Base-by-base conservation (phyloP, 2,329 filamentous ascomycete species). In the Penicillium sclerotiorum region DNA sequence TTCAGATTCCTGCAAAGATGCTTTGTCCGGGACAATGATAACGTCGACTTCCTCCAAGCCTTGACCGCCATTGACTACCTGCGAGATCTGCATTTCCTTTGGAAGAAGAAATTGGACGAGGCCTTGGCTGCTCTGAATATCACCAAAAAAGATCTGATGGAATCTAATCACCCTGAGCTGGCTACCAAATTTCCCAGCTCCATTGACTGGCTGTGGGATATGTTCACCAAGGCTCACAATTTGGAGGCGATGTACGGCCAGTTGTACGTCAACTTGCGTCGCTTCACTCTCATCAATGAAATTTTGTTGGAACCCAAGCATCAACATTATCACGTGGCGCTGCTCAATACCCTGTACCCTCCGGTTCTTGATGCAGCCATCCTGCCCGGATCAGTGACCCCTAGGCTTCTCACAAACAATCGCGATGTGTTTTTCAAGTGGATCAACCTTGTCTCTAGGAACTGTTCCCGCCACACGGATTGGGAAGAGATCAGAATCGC, bases 311-410 rank as follows among this genome's bases (percentile, higher is more conserved):
- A 77, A 25, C 82, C 83, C 1, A 85, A 84, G 68, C 82, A 83
- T 72, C 85, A 84, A 65, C 76, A 80, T 60, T 86, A 86, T 64
- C 85, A 84, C 62, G 76, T 86, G 55, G 84, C 82, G 45, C 84
- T 87, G 78, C 78, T 87, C 43, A 87, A 87, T 69, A 87, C 84
- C 8, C 73, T 87, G 23, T 83, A 86, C 55, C 84, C 84, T 7
- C 83, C 84, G 2, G 73, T 79, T 35, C 73, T 74, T 36, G 66
- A 69, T 11, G 66, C 69, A 18, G 68, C 69, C 38, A 59, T 60
- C 13, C 73, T 73, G 36, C 80, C 79, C 5, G 82, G n/a, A n/a
- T n/a, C n/a, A 44, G 66, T 86, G 50, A 81, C 77, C 8, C 66
- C 72, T 3, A 66, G 76, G 21, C 74, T 79, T 6, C 71, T 87